These are phyloP conservation scores for Cryptosporidium ubiquitum DNA, from an alignment of 169 alveolate genomes.

Conservation along the genomic window DNA sequence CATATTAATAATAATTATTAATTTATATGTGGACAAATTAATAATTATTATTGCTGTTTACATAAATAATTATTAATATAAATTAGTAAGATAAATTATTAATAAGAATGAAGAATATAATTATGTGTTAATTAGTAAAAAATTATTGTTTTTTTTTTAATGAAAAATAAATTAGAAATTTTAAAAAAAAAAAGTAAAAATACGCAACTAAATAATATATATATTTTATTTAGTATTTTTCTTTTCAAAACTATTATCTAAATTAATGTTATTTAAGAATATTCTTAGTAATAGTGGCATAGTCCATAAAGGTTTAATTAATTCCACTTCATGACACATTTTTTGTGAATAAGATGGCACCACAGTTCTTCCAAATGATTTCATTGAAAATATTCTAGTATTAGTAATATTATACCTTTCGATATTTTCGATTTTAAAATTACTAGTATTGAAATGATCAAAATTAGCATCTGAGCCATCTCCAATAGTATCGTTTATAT, in stretches of 20 bases:
- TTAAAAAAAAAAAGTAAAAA: neutral
- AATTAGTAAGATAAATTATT: neutral
- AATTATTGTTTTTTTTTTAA: neutral
- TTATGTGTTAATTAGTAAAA: neutral
- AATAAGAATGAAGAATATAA: neutral
- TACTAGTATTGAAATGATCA: neutral
- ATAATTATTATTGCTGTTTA: neutral
- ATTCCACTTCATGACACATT: slow-evolving; percentile 63
- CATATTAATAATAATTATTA: neutral
- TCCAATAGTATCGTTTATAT: neutral
- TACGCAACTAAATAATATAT: neutral
- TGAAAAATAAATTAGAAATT: neutral
- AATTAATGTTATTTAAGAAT: slow-evolving; percentile 8
- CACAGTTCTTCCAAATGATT: slow-evolving; percentile 46
- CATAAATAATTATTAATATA: no score
- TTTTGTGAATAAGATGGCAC: slow-evolving; percentile 59
- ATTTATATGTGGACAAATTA: slow-evolving; percentile 1
- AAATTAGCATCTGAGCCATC: neutral
- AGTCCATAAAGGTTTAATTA: slow-evolving; percentile 58
- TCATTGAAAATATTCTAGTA: neutral
- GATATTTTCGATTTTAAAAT: slow-evolving; percentile 6
- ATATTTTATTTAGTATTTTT: neutral
- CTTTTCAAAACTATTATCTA: neutral
- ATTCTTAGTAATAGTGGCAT: slow-evolving; percentile 33
- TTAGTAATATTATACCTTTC: slow-evolving; percentile 9